A percentile compares a stretch with the other conserved stretches of the same genome.
Evolutionary conservation across 805 yeast species (phyloP).

Genomic region (Ogataea parapolymorpha): DNA sequence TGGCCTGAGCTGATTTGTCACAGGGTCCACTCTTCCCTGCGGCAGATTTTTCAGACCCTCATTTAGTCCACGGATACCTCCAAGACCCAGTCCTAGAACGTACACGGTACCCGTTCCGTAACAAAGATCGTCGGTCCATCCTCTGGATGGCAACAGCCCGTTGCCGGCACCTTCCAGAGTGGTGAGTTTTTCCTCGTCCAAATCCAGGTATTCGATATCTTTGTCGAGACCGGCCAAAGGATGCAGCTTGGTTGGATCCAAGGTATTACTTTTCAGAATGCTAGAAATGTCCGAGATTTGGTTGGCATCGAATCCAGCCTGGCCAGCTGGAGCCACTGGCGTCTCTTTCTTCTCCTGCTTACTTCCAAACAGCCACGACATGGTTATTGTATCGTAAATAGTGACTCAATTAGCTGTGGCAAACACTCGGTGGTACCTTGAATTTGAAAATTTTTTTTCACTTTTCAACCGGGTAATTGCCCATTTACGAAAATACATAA

Average conservation of each 20-base stretch:
- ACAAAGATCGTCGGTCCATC: slow-evolving; percentile 96
- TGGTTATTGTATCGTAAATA: slow-evolving; percentile 11
- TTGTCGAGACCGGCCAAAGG: slow-evolving; percentile 91
- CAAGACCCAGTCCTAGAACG: slow-evolving; percentile 77
- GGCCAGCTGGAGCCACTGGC: background rate
- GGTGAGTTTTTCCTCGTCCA: slow-evolving; percentile 78
- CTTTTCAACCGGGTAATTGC: slow-evolving; percentile 7
- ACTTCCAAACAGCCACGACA: slow-evolving; percentile 54
- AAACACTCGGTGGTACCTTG: slow-evolving; percentile 2
- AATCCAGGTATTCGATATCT: slow-evolving; percentile 84
- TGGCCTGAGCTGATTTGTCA: slow-evolving; percentile 45
- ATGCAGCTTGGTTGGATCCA: slow-evolving; percentile 74
- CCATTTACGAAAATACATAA: slow-evolving; percentile 4
- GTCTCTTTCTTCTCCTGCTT: slow-evolving; percentile 12
- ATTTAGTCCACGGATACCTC: slow-evolving; percentile 84
- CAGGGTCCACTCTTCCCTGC: slow-evolving; percentile 54
- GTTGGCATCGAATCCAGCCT: slow-evolving; percentile 8
- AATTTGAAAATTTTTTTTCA: slow-evolving; percentile 4
- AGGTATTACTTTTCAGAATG: slow-evolving; percentile 55
- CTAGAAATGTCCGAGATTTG: slow-evolving; percentile 61
- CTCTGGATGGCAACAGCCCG: slow-evolving; percentile 92
- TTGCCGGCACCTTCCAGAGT: slow-evolving; percentile 77
- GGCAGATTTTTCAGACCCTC: slow-evolving; percentile 85
- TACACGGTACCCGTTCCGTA: slow-evolving; percentile 97
- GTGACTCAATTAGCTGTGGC: slow-evolving; percentile 1